These are phyloP conservation scores for Aegilops longissima DNA, from an alignment of 176 grass and related monocot species.

Conservation along the genomic window DNA sequence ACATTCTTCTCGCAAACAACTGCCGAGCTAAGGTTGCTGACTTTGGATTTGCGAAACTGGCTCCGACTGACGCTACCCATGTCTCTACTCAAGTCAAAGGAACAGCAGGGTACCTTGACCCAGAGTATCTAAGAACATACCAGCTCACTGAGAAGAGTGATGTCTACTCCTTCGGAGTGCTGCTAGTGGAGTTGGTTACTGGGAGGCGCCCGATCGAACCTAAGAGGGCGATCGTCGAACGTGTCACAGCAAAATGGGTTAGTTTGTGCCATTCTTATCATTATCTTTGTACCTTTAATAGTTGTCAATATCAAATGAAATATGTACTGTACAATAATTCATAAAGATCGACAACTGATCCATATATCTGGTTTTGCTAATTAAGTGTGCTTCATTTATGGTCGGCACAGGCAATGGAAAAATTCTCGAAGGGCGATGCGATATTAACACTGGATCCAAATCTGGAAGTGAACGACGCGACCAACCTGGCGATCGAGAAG, in stretches of 20 bases:
- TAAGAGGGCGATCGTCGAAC: slow-evolving; percentile 48
- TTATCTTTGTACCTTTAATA: background rate
- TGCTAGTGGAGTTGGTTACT: slow-evolving; percentile 67
- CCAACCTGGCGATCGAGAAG: slow-evolving; percentile 55
- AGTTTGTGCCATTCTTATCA: slow-evolving; percentile 14
- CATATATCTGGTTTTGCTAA: background rate
- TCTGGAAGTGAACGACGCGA: slow-evolving; percentile 43
- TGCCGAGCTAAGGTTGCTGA: slow-evolving; percentile 68
- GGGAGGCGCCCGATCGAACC: slow-evolving; percentile 63
- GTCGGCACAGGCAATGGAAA: slow-evolving; percentile 61
- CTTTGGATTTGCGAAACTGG: slow-evolving; percentile 71
- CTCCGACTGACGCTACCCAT: slow-evolving; percentile 49
- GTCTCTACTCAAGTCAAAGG: slow-evolving; percentile 85
- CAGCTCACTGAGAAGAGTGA: slow-evolving; percentile 75
- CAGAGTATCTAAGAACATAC: slow-evolving; percentile 71
- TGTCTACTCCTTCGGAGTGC: slow-evolving; percentile 71
- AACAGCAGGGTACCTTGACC: slow-evolving; percentile 75
- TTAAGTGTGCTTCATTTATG: background rate
- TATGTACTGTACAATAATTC: background rate
- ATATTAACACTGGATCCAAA: slow-evolving; percentile 64
- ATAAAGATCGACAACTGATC: background rate
- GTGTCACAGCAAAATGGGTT: slow-evolving; percentile 79
- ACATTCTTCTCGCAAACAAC: slow-evolving; percentile 74
- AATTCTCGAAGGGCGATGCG: slow-evolving; percentile 59
- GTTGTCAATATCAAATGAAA: background rate